Base-by-base conservation (phyloP, 306 rosid species). In the Begonia masoniana region DNA sequence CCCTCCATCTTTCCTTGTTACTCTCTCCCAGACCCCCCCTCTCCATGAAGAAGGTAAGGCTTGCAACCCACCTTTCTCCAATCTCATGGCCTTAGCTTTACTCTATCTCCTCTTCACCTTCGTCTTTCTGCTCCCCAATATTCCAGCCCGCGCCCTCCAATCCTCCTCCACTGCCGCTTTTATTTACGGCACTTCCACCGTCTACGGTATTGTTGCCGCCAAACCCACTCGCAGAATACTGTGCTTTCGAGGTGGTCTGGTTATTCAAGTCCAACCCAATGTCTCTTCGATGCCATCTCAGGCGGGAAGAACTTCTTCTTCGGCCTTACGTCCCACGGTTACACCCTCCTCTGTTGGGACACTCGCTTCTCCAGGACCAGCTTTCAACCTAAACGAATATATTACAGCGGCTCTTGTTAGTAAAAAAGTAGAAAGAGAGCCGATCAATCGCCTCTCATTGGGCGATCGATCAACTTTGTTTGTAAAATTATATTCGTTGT, bases 341-440 rank as follows among this genome's bases (percentile, higher is more conserved):
- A 55, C 47, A 52, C 62, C 68, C 73, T 76, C 54, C 73, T 61
- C 12, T 76, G 82, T 45, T 76, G 82, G 82, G 78, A 69, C 46
- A 55, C 68, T 39, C 31, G 15, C 56, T 24, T 24, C 4, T 24
- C 4, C 15, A 7, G 1, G 52, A 19, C 42, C 3, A 51, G 59
- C 15, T 68, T 71, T 16, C 51, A 31, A 10, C 68, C 73, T 13
- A n/a, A n/a, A n/a, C n/a, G n/a, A n/a, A 76, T 72, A 47, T 66
- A 72, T 52, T 16, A 59, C 51, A 65, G 57, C 41, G 12, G 50
- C 11, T 39, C 53, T 9, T 41, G 46, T 5, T 41, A 48, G 2
- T 57, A n/a, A n/a, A n/a, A n/a, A n/a, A n/a, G n/a, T n/a, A n/a
- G n/a, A n/a, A n/a, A n/a, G n/a, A n/a, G n/a, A n/a, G n/a, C n/a